Conservation (phyloP, 2,329 filamentous ascomycete genomes). For the Phyllosticta citrichinensis region DNA sequence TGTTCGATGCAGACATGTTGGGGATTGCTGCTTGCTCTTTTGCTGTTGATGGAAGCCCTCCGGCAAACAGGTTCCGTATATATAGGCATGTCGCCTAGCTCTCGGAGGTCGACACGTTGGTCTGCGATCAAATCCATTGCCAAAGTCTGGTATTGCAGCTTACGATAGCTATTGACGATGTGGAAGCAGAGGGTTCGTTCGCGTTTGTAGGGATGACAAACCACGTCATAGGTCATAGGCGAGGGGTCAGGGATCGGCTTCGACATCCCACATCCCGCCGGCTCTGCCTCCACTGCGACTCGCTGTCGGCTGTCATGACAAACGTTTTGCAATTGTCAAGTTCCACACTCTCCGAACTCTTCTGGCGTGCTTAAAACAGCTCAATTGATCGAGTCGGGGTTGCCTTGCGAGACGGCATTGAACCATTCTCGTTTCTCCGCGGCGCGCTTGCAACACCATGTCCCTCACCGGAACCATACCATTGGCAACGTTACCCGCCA, state of each 20-base stretch:
- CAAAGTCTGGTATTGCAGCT: neutral
- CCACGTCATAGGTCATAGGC: neutral
- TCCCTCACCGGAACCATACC: neutral
- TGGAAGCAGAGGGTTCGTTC: neutral
- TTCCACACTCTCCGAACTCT: neutral
- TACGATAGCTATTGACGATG: neutral
- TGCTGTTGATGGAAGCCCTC: neutral
- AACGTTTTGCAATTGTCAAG: neutral
- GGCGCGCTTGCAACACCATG: neutral
- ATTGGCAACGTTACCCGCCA: neutral
- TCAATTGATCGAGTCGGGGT: neutral
- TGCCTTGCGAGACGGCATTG: neutral
- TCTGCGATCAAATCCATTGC: neutral
- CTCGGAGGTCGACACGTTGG: neutral
- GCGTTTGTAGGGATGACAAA: neutral
- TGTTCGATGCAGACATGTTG: neutral
- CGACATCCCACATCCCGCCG: neutral
- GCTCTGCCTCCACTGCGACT: neutral
- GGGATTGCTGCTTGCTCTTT: neutral
- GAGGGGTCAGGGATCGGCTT: neutral
- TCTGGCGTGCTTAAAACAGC: neutral
- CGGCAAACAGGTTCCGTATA: neutral
- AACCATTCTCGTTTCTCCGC: neutral
- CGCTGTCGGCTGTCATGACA: neutral
- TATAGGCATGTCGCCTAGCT: neutral